phyloP scores from a whole-genome alignment of 2,329 filamentous ascomycete species.

The Fusarium lateritium region DNA sequence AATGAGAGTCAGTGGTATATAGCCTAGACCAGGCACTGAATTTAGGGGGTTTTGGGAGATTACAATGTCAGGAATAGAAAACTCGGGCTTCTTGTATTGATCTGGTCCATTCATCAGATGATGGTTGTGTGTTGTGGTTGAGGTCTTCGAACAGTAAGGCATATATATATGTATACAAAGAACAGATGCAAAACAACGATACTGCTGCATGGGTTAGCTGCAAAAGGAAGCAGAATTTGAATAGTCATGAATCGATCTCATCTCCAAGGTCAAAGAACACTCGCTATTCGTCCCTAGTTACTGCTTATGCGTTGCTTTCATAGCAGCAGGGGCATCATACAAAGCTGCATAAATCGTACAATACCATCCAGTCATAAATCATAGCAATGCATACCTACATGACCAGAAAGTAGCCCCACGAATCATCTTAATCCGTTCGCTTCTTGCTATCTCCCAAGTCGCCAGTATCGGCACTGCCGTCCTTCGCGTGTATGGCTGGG shows the following conservation, averaged over 20 bases:
- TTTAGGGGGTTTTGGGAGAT: too few species aligned
- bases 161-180: too few species aligned
- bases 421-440: constrained; percentile 50
- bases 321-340: constrained; percentile 2
- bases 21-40: too few species aligned
- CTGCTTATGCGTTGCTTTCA: constrained; percentile 6
- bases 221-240: not conserved
- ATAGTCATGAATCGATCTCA: constrained; percentile 1
- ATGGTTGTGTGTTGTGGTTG: too few species aligned
- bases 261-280: constrained; percentile 1
- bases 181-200: too few species aligned
- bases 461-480: constrained; percentile 44
- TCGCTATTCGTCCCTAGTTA: constrained; percentile 5
- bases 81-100: too few species aligned
- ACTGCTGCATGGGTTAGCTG: not conserved
- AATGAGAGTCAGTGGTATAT: too few species aligned
- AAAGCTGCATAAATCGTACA: constrained; percentile 27
- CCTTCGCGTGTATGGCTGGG: constrained; percentile 28
- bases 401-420: not conserved
- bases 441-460: constrained; percentile 54
- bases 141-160: too few species aligned
- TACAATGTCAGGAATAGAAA: too few species aligned
- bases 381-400: constrained; percentile 5
- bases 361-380: constrained; percentile 25
- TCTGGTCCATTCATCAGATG: too few species aligned